Percentiles rank a stretch among this genome's conserved stretches.
Conservation (phyloP, 1,139 yeast species). For the Yamadazyma spencermartinsiae region DNA sequence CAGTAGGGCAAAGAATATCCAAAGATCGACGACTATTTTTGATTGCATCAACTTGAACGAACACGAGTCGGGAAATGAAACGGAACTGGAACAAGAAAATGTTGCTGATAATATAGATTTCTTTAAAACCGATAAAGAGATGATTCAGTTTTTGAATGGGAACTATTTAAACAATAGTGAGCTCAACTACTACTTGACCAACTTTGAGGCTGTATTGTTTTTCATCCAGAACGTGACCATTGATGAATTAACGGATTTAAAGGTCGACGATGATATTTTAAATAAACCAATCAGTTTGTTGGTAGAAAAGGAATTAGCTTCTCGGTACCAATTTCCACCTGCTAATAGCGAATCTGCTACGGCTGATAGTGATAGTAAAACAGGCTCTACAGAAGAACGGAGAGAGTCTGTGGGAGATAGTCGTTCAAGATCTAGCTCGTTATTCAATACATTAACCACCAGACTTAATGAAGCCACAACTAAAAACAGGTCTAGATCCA, state of each 20-base stretch:
- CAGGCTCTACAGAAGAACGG: not conserved
- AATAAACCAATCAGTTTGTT: constrained; percentile 23
- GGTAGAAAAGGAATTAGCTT: constrained; percentile 35
- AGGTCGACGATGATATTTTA: constrained; percentile 20
- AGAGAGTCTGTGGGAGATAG: constrained; percentile 3
- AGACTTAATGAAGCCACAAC: constrained; percentile 27
- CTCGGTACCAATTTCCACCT: constrained; percentile 31
- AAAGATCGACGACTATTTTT: constrained; percentile 21
- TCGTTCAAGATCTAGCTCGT: constrained; percentile 41
- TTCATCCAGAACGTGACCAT: constrained; percentile 41
- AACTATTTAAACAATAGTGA: constrained; percentile 42
- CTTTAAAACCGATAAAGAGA: constrained; percentile 31
- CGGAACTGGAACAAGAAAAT: no score
- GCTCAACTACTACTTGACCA: constrained; percentile 40
- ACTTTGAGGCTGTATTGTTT: constrained; percentile 43
- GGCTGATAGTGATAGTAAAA: not conserved
- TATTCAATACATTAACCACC: constrained; percentile 37
- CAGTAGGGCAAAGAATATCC: constrained; percentile 4
- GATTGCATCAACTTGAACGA: constrained; percentile 33
- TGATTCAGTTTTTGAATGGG: constrained; percentile 28
- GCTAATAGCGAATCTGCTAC: not conserved
- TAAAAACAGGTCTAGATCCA: constrained; percentile 33
- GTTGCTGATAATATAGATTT: constrained; percentile 17
- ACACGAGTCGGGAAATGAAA: constrained; percentile 8
- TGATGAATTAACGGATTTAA: constrained; percentile 25